Conservation (phyloP, 1,139 yeast genomes). For the Arxiozyma heterogenica region DNA sequence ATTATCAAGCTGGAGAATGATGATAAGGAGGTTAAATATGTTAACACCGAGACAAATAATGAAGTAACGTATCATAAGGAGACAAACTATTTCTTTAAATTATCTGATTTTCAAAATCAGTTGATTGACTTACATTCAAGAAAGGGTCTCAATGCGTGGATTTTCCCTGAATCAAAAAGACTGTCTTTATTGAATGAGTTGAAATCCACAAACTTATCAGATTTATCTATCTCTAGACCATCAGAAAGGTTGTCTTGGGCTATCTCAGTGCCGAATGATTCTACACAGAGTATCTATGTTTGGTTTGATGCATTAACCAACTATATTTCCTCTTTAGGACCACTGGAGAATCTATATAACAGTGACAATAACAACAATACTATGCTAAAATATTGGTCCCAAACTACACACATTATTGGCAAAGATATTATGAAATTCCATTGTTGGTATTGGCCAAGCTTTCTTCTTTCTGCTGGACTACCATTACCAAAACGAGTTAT, state of each 20-base stretch:
- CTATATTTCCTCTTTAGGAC: slow-evolving; percentile 70
- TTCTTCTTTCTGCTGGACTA: slow-evolving; percentile 71
- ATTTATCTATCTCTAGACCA: slow-evolving; percentile 82
- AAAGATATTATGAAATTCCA: slow-evolving; percentile 87
- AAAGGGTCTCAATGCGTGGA: slow-evolving; percentile 42
- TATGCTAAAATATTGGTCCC: slow-evolving; percentile 15
- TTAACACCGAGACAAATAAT: slow-evolving; percentile 68
- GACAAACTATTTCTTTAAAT: slow-evolving; percentile 74
- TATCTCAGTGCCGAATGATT: slow-evolving; percentile 75
- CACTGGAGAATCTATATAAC: slow-evolving; percentile 32
- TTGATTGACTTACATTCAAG: slow-evolving; percentile 34
- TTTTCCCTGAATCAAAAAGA: slow-evolving; percentile 55
- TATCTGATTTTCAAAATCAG: slow-evolving; percentile 49
- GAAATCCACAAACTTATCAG: slow-evolving; percentile 41
- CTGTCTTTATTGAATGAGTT: slow-evolving; percentile 53
- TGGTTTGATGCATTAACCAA: slow-evolving; percentile 96
- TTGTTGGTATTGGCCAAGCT: slow-evolving; percentile 90
- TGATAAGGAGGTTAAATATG: slow-evolving; percentile 23
- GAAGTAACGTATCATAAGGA: slow-evolving; percentile 72
- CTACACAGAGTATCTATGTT: slow-evolving; percentile 73
- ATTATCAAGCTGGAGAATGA: slow-evolving; percentile 37
- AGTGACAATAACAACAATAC: not conserved
- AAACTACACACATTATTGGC: slow-evolving; percentile 73
- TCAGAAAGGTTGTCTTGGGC: slow-evolving; percentile 78
- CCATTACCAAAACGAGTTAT: slow-evolving; percentile 64